Evolutionary conservation across 1,139 yeast species (phyloP), one percentile per base, ranked within the genome.

Genomic region (Candida sanyaensis): DNA sequence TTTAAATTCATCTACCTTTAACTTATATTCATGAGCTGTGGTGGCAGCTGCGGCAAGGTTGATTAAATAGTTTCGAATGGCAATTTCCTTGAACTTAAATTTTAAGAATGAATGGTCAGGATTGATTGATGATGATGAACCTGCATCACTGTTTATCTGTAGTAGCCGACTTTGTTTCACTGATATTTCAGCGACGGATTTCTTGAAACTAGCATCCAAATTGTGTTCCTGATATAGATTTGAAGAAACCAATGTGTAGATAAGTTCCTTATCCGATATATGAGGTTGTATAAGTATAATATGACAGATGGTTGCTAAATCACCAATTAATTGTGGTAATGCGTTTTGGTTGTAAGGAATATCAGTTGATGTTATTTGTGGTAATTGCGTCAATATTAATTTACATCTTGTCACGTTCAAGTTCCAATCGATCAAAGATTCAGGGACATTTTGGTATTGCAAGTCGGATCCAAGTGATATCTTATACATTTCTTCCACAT

Each of bases 31-130:
- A 50, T 74, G 69, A 5, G 81, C 77, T 0, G 84, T 79, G 31
- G 81, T 78, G 4, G 83, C 79, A 2, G 83, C 84, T 4, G 82
- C 83, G 6, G 81, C 78, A 48, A 79, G 63, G 57, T 79, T 79
- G 17, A 79, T 66, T 48, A 79, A 62, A 52, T 77, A 79, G 59
- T 79, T 78, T 46, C 82, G 57, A 21, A 79, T 59, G 7, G 83
- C 82, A 28, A 77, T 71, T 48, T 74, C 76, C 58, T 74, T 76
- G 53, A 66, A 76, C 46, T 71, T 66, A 52, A 73, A 69, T 44
- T 65, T 64, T 44, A 75, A 62, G 42, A 58, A 66, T 62, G 27
- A 68, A 58, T n/a, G 66, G 62, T 46, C 71, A 63, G 29, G 73
- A 21, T 4, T 43, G 30, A 36, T 28, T 27, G 36, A 40, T 70